phyloP scores from a whole-genome alignment of 768 basidiomycete species.

The Cyclocybe aegerita region DNA sequence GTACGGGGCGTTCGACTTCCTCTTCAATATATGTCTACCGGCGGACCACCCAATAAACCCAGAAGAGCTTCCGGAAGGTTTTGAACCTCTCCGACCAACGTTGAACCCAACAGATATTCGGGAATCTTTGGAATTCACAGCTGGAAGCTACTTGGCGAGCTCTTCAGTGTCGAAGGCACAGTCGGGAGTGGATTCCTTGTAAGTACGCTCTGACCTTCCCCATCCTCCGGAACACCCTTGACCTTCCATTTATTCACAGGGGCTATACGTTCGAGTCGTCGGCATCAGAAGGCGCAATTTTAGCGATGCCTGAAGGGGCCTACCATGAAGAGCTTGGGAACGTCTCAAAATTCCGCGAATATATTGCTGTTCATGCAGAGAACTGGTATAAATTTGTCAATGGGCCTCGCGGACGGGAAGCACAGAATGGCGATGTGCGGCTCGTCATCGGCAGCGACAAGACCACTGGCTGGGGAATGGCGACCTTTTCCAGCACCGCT shows the following conservation, averaged over 20 bases:
- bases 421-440: slow-evolving; percentile 22
- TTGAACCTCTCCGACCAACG: slow-evolving; percentile 6
- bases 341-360: slow-evolving; percentile 2
- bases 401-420: slow-evolving; percentile 9
- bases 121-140: slow-evolving; percentile 4
- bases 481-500: slow-evolving; percentile 9
- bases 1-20: slow-evolving; percentile 32
- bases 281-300: slow-evolving; percentile 14
- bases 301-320: slow-evolving; percentile 16
- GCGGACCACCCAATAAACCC: slow-evolving; percentile 24
- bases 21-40: slow-evolving; percentile 35
- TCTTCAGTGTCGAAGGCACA: slow-evolving; percentile 2
- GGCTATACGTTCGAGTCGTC: slow-evolving; percentile 8
- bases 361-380: slow-evolving; percentile 7
- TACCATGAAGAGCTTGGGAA: slow-evolving; percentile 9
- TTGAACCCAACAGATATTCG: slow-evolving; percentile 1
- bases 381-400: slow-evolving; percentile 17
- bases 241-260: not conserved
- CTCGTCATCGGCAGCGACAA: slow-evolving; percentile 25
- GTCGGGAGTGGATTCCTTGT: not conserved
- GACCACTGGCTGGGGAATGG: slow-evolving; percentile 22
- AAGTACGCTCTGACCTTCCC: not conserved
- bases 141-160: slow-evolving; percentile 8
- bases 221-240: too few species aligned
- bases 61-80: slow-evolving; percentile 21